Percentiles rank a stretch among this genome's conserved stretches.
Conservation (phyloP, 2,329 filamentous ascomycete species). For the Fusarium penzigii region DNA sequence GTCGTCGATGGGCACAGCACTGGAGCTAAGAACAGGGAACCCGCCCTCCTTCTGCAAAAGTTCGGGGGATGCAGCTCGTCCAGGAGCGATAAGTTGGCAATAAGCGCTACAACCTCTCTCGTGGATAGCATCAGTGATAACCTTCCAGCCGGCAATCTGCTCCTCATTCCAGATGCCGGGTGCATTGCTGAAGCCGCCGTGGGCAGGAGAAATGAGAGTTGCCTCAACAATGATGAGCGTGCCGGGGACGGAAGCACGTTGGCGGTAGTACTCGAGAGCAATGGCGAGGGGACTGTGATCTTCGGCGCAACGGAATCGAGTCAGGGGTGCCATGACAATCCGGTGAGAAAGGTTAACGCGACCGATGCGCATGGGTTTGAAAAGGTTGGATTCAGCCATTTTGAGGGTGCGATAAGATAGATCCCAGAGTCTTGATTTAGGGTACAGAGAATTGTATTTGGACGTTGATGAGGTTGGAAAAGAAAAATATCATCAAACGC, state of each 20-base stretch:
- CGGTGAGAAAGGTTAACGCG: slow-evolving; percentile 39
- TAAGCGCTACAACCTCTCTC: slow-evolving; percentile 62
- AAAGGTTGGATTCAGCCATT: no score
- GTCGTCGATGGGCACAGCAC: slow-evolving; percentile 24
- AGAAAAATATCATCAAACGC: no score
- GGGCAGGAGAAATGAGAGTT: slow-evolving; percentile 41
- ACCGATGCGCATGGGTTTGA: no score
- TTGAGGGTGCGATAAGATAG: no score
- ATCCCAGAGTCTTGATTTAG: no score
- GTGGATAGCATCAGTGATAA: slow-evolving; percentile 63
- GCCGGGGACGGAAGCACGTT: slow-evolving; percentile 45
- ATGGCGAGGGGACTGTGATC: slow-evolving; percentile 28
- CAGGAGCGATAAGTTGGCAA: slow-evolving; percentile 65
- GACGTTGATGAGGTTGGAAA: no score
- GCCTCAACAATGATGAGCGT: slow-evolving; percentile 48
- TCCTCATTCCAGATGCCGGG: slow-evolving; percentile 59
- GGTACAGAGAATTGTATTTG: no score
- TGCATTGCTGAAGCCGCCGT: slow-evolving; percentile 35
- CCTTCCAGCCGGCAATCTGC: slow-evolving; percentile 62
- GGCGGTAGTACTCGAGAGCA: slow-evolving; percentile 45
- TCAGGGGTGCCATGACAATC: slow-evolving; percentile 58
- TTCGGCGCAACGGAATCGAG: slow-evolving; percentile 50
- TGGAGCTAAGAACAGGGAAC: slow-evolving; percentile 30
- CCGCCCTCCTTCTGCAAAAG: slow-evolving; percentile 24
- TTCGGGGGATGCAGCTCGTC: slow-evolving; percentile 43